Evolutionary conservation across 331 rosid genomes (phyloP).

Genomic region (Malus hybrid): DNA sequence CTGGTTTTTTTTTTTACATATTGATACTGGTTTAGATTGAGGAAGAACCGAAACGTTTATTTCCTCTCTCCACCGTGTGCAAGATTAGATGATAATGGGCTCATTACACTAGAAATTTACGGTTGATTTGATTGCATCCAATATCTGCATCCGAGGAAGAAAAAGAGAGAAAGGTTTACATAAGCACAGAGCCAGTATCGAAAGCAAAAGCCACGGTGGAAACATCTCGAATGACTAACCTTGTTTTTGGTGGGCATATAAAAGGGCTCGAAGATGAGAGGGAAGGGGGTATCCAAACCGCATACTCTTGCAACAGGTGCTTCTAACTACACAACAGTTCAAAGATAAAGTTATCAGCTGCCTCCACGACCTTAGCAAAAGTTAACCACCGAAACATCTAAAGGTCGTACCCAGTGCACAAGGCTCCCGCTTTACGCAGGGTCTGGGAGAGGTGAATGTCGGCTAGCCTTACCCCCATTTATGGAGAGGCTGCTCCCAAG

Average conservation of each 20-base stretch:
- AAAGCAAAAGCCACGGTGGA: background rate
- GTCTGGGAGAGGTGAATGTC: too few species aligned
- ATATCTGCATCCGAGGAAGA: slow-evolving; percentile 45
- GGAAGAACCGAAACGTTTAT: background rate
- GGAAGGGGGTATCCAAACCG: slow-evolving; percentile 94
- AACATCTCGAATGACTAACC: slow-evolving; percentile 25
- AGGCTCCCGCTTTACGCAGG: too few species aligned
- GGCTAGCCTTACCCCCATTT: too few species aligned
- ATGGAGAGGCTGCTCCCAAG: too few species aligned
- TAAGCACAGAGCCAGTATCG: background rate
- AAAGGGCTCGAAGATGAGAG: slow-evolving; percentile 95
- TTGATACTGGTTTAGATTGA: background rate
- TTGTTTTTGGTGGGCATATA: slow-evolving; percentile 93
- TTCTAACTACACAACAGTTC: slow-evolving; percentile 47
- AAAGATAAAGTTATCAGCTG: background rate
- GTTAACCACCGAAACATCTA: background rate
- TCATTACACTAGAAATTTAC: slow-evolving; percentile 40
- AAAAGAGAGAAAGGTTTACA: background rate
- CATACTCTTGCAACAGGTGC: slow-evolving; percentile 91
- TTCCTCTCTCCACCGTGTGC: background rate
- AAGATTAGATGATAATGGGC: background rate
- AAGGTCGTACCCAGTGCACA: too few species aligned
- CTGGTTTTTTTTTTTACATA: background rate
- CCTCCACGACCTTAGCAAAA: background rate
- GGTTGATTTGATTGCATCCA: slow-evolving; percentile 89